Conservation (phyloP, 2,329 filamentous ascomycete species). For the Phaeoacremonium minimum region DNA sequence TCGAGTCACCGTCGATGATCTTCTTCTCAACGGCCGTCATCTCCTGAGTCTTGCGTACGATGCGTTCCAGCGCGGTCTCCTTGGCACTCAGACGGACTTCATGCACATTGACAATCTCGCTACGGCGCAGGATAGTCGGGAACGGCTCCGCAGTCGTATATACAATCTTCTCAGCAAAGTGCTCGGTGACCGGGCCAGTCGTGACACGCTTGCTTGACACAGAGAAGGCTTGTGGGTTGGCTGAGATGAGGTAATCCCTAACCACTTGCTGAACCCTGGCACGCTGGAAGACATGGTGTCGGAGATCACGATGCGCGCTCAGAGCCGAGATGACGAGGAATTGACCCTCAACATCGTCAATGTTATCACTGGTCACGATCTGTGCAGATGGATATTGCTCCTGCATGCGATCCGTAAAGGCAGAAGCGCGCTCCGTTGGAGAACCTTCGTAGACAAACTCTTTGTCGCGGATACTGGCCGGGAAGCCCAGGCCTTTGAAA, state of each 20-base stretch:
- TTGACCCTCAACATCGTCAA: slow-evolving; percentile 84
- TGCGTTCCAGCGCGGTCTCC: slow-evolving; percentile 87
- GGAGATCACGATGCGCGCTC: slow-evolving; percentile 75
- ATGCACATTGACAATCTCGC: slow-evolving; percentile 71
- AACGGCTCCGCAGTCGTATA: slow-evolving; percentile 83
- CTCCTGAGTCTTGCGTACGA: slow-evolving; percentile 86
- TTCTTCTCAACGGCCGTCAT: slow-evolving; percentile 72
- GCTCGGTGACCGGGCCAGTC: slow-evolving; percentile 63
- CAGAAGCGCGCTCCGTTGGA: slow-evolving; percentile 68
- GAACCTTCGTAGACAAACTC: slow-evolving; percentile 88
- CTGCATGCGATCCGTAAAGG: slow-evolving; percentile 88
- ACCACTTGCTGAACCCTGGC: slow-evolving; percentile 78
- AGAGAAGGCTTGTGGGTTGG: slow-evolving; percentile 74
- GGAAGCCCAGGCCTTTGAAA: slow-evolving; percentile 88
- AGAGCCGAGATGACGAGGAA: slow-evolving; percentile 80
- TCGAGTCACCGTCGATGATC: slow-evolving; percentile 60
- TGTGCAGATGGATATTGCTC: slow-evolving; percentile 84
- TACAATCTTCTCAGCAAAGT: slow-evolving; percentile 77
- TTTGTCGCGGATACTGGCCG: slow-evolving; percentile 75
- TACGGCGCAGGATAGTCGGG: slow-evolving; percentile 84
- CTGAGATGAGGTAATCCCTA: slow-evolving; percentile 79
- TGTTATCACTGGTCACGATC: slow-evolving; percentile 64
- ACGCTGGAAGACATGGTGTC: slow-evolving; percentile 81
- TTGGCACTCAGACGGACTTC: slow-evolving; percentile 67
- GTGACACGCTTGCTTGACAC: slow-evolving; percentile 69